Evolutionary conservation across 305 asterid species (phyloP).

Genomic region (Fraxinus albicans): DNA sequence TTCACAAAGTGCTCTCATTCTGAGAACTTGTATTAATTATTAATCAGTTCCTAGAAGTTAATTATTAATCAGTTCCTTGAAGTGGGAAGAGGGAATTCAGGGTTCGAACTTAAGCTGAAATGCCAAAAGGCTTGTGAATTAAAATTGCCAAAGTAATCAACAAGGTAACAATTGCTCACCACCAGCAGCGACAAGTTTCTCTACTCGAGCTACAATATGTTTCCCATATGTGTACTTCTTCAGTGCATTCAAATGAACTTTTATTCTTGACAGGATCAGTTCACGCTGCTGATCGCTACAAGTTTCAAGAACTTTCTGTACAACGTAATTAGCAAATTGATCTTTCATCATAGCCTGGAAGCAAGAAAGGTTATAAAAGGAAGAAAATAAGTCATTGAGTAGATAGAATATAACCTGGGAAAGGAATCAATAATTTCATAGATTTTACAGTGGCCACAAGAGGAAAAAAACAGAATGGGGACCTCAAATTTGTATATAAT

Average conservation of each 20-base stretch:
- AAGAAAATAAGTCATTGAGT: neutral
- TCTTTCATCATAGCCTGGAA: conserved; percentile 77
- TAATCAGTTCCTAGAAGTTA: neutral
- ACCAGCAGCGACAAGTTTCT: conserved; percentile 68
- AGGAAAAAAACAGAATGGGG: neutral
- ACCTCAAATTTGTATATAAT: neutral
- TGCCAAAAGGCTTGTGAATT: neutral
- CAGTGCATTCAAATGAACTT: conserved; percentile 64
- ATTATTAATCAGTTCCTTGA: neutral
- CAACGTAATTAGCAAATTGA: conserved; percentile 64
- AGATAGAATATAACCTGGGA: neutral
- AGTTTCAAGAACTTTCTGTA: conserved; percentile 68
- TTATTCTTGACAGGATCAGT: conserved; percentile 56
- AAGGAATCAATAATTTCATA: neutral
- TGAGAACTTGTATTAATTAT: neutral
- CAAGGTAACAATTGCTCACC: conserved; percentile 29
- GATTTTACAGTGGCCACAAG: neutral
- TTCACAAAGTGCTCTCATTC: neutral
- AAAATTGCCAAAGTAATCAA: neutral
- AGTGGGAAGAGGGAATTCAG: neutral
- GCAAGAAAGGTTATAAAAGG: neutral
- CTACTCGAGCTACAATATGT: conserved; percentile 71
- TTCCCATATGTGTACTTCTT: conserved; percentile 69
- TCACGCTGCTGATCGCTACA: conserved; percentile 70
- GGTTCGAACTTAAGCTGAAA: neutral